Evolutionary conservation across 2,329 filamentous ascomycete species (phyloP), one percentile per base, ranked within the genome.

Genomic region (Fusarium annulatum): DNA sequence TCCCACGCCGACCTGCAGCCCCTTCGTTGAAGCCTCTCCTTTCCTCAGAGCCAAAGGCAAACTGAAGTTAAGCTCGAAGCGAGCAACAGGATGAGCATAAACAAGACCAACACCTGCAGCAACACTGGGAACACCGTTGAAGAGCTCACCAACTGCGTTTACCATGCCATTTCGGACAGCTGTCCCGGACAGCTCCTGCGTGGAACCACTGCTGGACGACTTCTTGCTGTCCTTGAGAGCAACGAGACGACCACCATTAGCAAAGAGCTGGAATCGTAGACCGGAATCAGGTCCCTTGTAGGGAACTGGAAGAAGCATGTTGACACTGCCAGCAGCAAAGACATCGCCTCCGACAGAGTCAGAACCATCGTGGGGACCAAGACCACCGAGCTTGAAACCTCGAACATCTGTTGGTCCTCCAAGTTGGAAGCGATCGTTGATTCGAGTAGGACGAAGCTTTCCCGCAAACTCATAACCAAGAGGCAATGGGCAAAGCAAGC

Each of bases 21-120:
- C 96, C 85, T 99, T 99, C 62, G 96, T 90, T 21, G 91, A 92
- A 77, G 96, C 92, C 84, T 99, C 96, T 41, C 94, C 95, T 72
- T 89, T 92, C 66, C 96, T 89, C 78, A 94, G 82, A 23, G 96
- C 92, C 67, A 99, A 82, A 3, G 96, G 96, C 75, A 99, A 82
- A 77, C 93, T 95, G 81, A 99, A 97, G 83, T 99, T 99, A 76
- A 99, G 86, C 85, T 99, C 96, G 73, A 99, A 98, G 63, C 96
- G 87, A 16, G 96, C 96, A 26, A 96, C 92, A 0, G 95, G 95
- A 79, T 98, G 96, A 7, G 95, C 96, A 81, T 99, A 99, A 2
- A 99, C 95, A 28, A 99, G 85, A 1, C 96, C 96, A 18, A 98
- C 84, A 33, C 96, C 96, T 3, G 94, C 96, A 4, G 96, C 93